Evolutionary conservation across 2,329 filamentous ascomycete genomes (phyloP).

Genomic region (Fusarium avenaceum): DNA sequence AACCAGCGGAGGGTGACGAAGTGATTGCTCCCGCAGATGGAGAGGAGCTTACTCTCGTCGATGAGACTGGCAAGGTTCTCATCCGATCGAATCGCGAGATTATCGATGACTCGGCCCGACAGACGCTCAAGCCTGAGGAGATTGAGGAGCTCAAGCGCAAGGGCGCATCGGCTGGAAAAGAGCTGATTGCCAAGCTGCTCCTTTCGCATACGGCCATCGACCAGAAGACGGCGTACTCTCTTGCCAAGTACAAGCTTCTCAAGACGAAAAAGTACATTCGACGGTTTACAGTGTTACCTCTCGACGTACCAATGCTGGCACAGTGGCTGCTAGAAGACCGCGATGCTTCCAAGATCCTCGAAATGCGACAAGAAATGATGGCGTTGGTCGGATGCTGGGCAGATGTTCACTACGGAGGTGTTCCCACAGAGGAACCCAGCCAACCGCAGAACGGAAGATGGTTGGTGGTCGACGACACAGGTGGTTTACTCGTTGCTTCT

Average conservation of each 20-base stretch:
- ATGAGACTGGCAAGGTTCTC: constrained; percentile 60
- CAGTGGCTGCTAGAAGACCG: constrained; percentile 85
- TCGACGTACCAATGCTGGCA: constrained; percentile 82
- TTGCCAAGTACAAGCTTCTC: constrained; percentile 95
- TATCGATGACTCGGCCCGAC: constrained; percentile 74
- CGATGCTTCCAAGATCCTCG: constrained; percentile 84
- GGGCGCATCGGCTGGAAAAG: constrained; percentile 83
- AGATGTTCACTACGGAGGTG: constrained; percentile 78
- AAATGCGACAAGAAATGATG: constrained; percentile 86
- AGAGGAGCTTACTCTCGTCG: constrained; percentile 59
- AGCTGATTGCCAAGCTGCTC: constrained; percentile 93
- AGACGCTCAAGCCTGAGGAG: constrained; percentile 81
- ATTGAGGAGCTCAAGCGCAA: constrained; percentile 82
- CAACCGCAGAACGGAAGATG: constrained; percentile 67
- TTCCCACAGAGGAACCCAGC: constrained; percentile 45
- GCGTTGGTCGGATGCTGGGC: constrained; percentile 89
- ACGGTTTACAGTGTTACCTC: constrained; percentile 85
- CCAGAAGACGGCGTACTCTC: constrained; percentile 92
- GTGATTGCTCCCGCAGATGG: constrained; percentile 55
- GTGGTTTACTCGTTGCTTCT: constrained; percentile 83
- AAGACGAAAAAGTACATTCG: constrained; percentile 95
- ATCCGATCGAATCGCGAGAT: constrained; percentile 71
- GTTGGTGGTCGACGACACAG: constrained; percentile 88
- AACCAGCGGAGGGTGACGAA: constrained; percentile 60
- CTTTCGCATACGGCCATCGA: constrained; percentile 90